Percentiles rank a stretch among this genome's conserved stretches.
phyloP scores from a whole-genome alignment of 2,329 filamentous ascomycete species.

The Blumeria graminis region DNA sequence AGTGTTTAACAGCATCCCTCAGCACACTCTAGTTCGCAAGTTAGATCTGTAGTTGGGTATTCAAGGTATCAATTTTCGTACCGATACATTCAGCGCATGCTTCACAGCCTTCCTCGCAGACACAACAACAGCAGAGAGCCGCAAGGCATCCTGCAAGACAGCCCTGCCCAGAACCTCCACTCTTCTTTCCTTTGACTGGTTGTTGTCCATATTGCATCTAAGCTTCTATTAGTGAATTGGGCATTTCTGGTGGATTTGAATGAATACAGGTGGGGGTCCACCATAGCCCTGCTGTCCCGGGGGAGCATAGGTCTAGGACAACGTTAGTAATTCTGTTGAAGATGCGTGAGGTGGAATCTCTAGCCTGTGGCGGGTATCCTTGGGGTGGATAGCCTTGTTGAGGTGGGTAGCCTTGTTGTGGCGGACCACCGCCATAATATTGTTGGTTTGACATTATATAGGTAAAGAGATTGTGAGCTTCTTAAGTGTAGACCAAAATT shows the following conservation, averaged over 20 bases:
- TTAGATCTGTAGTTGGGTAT: constrained; percentile 3
- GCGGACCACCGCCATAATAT: constrained; percentile 12
- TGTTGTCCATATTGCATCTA: constrained; percentile 21
- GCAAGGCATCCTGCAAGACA: constrained; percentile 24
- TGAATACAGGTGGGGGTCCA: constrained; percentile 3
- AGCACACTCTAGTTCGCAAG: constrained; percentile 8
- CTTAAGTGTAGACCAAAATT: not conserved
- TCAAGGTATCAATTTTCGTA: constrained; percentile 1
- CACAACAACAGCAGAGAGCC: constrained; percentile 25
- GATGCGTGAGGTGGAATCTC: not conserved
- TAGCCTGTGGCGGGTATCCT: not conserved
- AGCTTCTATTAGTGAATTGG: not conserved
- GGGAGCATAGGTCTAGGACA: constrained; percentile 1
- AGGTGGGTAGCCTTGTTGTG: constrained; percentile 8
- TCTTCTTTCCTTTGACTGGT: constrained; percentile 17
- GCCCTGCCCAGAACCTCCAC: constrained; percentile 16
- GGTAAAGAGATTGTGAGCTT: not conserved
- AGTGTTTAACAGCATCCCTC: constrained; percentile 11
- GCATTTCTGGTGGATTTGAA: too few species aligned
- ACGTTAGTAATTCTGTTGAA: not conserved
- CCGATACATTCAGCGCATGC: constrained; percentile 22
- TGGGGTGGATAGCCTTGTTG: constrained; percentile 3
- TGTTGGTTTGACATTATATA: constrained; percentile 16
- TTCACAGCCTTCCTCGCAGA: constrained; percentile 26
- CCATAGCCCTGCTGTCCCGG: constrained; percentile 4